Conservation (phyloP, 208 protist species). For the Leishmania major region DNA sequence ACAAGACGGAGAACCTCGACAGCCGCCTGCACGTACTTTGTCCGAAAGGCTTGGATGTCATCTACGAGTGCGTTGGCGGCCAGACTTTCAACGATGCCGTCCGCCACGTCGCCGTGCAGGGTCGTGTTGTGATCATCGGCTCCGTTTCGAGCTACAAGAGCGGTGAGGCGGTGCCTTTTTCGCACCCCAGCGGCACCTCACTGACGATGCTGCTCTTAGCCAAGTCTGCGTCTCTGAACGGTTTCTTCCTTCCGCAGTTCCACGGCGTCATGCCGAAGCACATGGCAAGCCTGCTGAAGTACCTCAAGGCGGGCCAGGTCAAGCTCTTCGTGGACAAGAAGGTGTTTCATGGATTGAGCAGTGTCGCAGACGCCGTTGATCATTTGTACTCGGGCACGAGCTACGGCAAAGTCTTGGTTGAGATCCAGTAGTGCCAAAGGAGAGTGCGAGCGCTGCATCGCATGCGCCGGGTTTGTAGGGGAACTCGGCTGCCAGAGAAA, state of each 20-base stretch:
- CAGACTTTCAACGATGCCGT: constrained; percentile 73
- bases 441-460: background rate
- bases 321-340: constrained; percentile 44
- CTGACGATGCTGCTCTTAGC: constrained; percentile 31
- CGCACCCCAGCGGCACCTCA: constrained; percentile 18
- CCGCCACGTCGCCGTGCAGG: constrained; percentile 64
- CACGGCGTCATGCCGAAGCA: constrained; percentile 25
- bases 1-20: constrained; percentile 71
- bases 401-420: constrained; percentile 57
- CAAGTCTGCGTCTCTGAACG: constrained; percentile 42
- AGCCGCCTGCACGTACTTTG: constrained; percentile 43
- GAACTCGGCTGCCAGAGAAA: background rate
- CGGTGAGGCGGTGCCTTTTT: constrained; percentile 34
- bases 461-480: background rate
- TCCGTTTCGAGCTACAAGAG: constrained; percentile 70
- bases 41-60: constrained; percentile 79
- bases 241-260: constrained; percentile 59
- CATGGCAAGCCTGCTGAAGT: constrained; percentile 30
- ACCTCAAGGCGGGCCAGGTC: constrained; percentile 22
- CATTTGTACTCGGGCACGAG: constrained; percentile 68
- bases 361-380: constrained; percentile 69
- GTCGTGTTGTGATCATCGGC: constrained; percentile 80
- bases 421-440: constrained; percentile 19
- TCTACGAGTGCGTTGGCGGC: constrained; percentile 90
- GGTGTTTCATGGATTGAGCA: constrained; percentile 58